phyloP scores from a whole-genome alignment of 2,329 filamentous ascomycete genomes.

The Fusarium sp. region DNA sequence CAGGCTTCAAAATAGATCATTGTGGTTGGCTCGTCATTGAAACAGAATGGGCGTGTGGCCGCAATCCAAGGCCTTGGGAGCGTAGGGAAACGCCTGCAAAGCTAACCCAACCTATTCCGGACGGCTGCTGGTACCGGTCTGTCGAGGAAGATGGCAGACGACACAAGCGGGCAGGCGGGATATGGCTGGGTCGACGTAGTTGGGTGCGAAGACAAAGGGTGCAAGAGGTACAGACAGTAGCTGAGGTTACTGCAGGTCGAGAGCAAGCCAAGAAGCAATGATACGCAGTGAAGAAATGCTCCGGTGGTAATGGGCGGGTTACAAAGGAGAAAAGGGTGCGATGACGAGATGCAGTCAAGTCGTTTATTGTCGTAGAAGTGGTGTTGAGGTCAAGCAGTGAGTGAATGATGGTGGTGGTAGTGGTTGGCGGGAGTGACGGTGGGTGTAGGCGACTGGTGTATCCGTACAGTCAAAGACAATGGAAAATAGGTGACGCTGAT shows the following conservation, averaged over 20 bases:
- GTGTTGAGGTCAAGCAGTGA: constrained; percentile 34
- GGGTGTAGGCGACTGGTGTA: constrained; percentile 36
- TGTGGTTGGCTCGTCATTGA: constrained; percentile 49
- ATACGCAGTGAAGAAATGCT: constrained; percentile 9
- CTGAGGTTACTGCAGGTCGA: constrained; percentile 12
- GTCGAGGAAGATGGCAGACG: constrained; percentile 36
- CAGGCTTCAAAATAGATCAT: constrained; percentile 47
- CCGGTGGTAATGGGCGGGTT: constrained; percentile 15
- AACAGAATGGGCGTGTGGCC: constrained; percentile 37
- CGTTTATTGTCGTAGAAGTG: constrained; percentile 29
- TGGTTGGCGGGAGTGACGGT: constrained; percentile 39
- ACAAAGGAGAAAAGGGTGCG: background rate
- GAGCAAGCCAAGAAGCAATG: constrained; percentile 7
- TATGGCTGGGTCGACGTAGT: constrained; percentile 32
- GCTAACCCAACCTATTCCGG: constrained; percentile 46
- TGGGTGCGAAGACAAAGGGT: constrained; percentile 16
- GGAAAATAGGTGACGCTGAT: constrained; percentile 36
- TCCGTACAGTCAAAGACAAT: constrained; percentile 28
- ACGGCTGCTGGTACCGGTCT: constrained; percentile 38
- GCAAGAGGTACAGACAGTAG: background rate
- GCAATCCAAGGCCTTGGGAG: constrained; percentile 31
- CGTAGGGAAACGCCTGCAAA: constrained; percentile 31
- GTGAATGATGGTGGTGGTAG: constrained; percentile 30
- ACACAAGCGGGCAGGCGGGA: constrained; percentile 40
- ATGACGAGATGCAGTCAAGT: constrained; percentile 30